Evolutionary conservation across 2,329 filamentous ascomycete species (phyloP).

Genomic region (Fusarium sacchari): DNA sequence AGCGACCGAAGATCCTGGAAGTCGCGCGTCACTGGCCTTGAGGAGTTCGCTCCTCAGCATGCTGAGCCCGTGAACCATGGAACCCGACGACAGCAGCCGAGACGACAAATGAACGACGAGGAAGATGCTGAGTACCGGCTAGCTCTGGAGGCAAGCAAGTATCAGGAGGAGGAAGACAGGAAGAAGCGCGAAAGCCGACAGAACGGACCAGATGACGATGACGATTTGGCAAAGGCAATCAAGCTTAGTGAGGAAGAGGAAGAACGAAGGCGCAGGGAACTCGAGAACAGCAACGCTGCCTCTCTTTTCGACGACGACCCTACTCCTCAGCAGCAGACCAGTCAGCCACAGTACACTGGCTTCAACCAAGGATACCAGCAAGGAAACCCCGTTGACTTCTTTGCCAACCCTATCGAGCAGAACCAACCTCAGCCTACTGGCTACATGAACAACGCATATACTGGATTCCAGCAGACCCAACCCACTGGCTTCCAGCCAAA

Average conservation of each 20-base stretch:
- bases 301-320: slow-evolving; percentile 89
- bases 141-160: slow-evolving; percentile 93
- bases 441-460: slow-evolving; percentile 68
- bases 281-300: slow-evolving; percentile 85
- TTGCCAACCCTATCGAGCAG: slow-evolving; percentile 89
- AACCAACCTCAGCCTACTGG: slow-evolving; percentile 83
- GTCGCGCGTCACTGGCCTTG: slow-evolving; percentile 91
- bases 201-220: slow-evolving; percentile 71
- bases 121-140: slow-evolving; percentile 91
- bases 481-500: slow-evolving; percentile 65
- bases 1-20: slow-evolving; percentile 96
- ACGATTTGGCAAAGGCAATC: slow-evolving; percentile 93
- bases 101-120: slow-evolving; percentile 71
- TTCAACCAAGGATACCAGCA: slow-evolving; percentile 99
- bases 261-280: slow-evolving; percentile 83
- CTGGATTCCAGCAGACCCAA: slow-evolving; percentile 59
- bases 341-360: slow-evolving; percentile 81
- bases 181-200: slow-evolving; percentile 74
- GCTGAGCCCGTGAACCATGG: slow-evolving; percentile 45
- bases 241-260: slow-evolving; percentile 95
- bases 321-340: slow-evolving; percentile 59
- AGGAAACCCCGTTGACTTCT: slow-evolving; percentile 95
- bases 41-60: slow-evolving; percentile 73
- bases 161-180: slow-evolving; percentile 90
- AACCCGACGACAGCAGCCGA: slow-evolving; percentile 56